phyloP scores from a whole-genome alignment of 2,329 filamentous ascomycete genomes.

The Huntiella moniliformis region DNA sequence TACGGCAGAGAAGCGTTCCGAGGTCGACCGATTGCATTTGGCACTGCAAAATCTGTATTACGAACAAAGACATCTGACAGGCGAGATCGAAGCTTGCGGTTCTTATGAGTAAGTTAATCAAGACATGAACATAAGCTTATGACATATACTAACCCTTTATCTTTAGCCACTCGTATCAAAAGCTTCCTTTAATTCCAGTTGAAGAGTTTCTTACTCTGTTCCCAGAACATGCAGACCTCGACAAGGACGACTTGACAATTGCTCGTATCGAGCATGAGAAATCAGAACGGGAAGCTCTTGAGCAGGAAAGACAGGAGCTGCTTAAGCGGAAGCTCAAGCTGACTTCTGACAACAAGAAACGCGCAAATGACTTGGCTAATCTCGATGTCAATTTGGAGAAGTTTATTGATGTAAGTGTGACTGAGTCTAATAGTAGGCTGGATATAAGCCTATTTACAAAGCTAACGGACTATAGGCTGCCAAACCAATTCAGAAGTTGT shows the following conservation, averaged over 20 bases:
- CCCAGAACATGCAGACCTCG: slow-evolving; percentile 52
- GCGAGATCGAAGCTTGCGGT: slow-evolving; percentile 80
- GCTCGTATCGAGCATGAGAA: slow-evolving; percentile 84
- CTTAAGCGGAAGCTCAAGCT: slow-evolving; percentile 46
- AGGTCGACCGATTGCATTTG: slow-evolving; percentile 80
- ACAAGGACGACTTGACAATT: slow-evolving; percentile 70
- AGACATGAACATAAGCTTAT: neutral
- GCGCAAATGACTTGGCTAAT: slow-evolving; percentile 81
- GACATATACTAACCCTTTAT: neutral
- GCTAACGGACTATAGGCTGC: slow-evolving; percentile 39
- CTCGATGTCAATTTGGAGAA: slow-evolving; percentile 84
- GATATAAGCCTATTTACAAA: neutral
- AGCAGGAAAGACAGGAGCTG: slow-evolving; percentile 63
- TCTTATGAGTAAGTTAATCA: slow-evolving; percentile 57
- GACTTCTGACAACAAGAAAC: slow-evolving; percentile 62
- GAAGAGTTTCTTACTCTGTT: slow-evolving; percentile 64
- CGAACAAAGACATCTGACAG: slow-evolving; percentile 75
- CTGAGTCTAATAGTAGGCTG: neutral
- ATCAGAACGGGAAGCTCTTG: slow-evolving; percentile 62
- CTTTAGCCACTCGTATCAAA: slow-evolving; percentile 63
- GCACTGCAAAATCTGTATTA: slow-evolving; percentile 94
- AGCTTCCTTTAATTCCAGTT: slow-evolving; percentile 65
- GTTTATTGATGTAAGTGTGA: slow-evolving; percentile 59
- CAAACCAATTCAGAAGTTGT: slow-evolving; percentile 71
- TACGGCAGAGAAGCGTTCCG: slow-evolving; percentile 72